Base-by-base conservation (phyloP, 2,329 filamentous ascomycete species). In the Mariannaea sp. region DNA sequence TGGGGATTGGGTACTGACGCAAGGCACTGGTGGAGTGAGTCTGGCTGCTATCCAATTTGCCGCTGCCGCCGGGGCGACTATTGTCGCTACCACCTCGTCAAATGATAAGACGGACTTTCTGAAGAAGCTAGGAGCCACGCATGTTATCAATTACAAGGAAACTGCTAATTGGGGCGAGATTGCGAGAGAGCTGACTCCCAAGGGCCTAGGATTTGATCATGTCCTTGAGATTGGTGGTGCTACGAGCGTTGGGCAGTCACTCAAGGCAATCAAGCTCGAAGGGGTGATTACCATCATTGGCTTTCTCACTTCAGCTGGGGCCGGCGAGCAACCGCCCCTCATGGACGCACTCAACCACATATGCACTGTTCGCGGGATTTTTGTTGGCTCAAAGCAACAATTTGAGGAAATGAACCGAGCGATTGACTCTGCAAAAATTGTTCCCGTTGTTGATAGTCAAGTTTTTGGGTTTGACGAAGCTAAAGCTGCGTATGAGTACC, bases 71-170 rank as follows among this genome's bases (percentile, higher is more conserved):
- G 82, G 81, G 22, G 82, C 81, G 0, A 75, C 67, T 6, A 80
- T 85, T 44, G 82, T 85, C 49, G 79, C 82, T 0, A 85, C 82
- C 0, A 85, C 81, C 0, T 81, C 78, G 1, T 78, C 76, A 0
- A 62, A 69, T 0, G 69, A 70, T 2, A 85, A 85, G 66, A 76
- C 70, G 3, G 72, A 77, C 22, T 65, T 67, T 22, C 72, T 85
- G 12, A 79, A 79, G 68, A 70, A 75, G 57, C 69, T 81, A 7
- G 82, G 82, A 29, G 81, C 80, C 1, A 75, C 81, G 58, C 76
- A 83, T 58, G 73, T 84, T 44, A 73, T 85, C 65, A 84, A 84
- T 72, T 84, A 85, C 71, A 72, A 72, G 46, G 73, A 77, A 29
- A 76, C 77, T 32, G 53, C 70, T 0, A 74, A 78, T 60, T 85